A percentile compares a stretch with the other conserved stretches of the same genome.
phyloP scores from a whole-genome alignment of 345 rosid genomes.

The Ricinus communis region DNA sequence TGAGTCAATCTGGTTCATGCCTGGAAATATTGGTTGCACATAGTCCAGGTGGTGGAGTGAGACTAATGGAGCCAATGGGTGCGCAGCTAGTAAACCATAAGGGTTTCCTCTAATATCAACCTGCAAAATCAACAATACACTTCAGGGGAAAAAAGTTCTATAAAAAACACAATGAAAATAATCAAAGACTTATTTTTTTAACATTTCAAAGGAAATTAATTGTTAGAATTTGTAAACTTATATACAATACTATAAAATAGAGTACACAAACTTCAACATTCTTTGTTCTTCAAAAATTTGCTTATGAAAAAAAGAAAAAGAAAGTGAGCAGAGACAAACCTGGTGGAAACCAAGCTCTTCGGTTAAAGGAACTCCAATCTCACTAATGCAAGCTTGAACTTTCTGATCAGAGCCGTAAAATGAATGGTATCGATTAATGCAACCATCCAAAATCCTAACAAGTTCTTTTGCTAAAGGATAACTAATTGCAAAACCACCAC shows the following conservation, averaged over 20 bases:
- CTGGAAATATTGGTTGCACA: constrained; percentile 60
- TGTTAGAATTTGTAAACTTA: no score
- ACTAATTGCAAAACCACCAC: constrained; percentile 85
- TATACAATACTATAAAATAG: no score
- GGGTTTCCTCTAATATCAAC: constrained; percentile 76
- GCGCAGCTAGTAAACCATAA: constrained; percentile 77
- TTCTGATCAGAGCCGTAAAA: constrained; percentile 90
- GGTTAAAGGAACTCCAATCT: constrained; percentile 77
- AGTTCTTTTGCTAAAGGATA: constrained; percentile 72
- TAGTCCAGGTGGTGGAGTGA: constrained; percentile 86
- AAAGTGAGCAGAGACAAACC: constrained; percentile 30
- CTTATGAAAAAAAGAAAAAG: not conserved
- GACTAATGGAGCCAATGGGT: constrained; percentile 80
- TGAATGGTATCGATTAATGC: constrained; percentile 66
- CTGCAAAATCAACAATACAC: constrained; percentile 29
- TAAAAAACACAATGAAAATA: not conserved
- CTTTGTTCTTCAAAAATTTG: no score
- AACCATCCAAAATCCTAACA: constrained; percentile 70
- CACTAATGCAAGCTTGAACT: constrained; percentile 73
- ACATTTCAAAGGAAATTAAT: no score
- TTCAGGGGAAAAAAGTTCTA: not conserved
- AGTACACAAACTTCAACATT: no score
- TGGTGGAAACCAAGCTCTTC: constrained; percentile 90
- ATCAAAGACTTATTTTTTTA: no score
- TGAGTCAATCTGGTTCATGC: constrained; percentile 42